Evolutionary conservation across 2,329 filamentous ascomycete genomes (phyloP), one percentile per base, ranked within the genome.

Genomic region (Acephala macrosclerotiorum): DNA sequence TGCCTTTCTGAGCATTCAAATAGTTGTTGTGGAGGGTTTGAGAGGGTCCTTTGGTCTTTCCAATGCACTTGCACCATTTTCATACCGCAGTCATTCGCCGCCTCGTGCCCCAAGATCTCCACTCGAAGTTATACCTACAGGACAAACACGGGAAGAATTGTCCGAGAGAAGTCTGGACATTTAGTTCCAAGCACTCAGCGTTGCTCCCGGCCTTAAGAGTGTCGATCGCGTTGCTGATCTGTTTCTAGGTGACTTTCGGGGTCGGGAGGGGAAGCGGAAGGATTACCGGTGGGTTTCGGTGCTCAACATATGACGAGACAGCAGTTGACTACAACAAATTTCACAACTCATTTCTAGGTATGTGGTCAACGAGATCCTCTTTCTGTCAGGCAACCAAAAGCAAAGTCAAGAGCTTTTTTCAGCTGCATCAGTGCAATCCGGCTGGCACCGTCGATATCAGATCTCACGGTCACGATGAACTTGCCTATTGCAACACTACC

Each of bases 401-500:
- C 25, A 53, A 53, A 26, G 25, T 53, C 45, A 18, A 53, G 25
- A 53, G 14, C 49, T 53, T 33, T 53, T 53, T 53, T 33, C 49
- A 53, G 49, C 49, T 53, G 49, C 49, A 53, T 26, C 49, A 29
- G 49, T 53, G 49, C 49, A 33, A 33, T 53, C 25, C 8, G 49
- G 26, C 49, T 53, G 49, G 25, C 25, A 14, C 49, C 49, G 49
- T 18, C 18, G 14, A 49, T 26, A 53, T 18, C 25, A 29, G 7
- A 53, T 53, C 49, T 53, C 33, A 25, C 55, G 16, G 33, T 36
- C 55, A 36, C 55, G 55, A 57, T 35, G 35, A 42, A 61, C 14
- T 47, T 51, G 38, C 53, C 58, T n/a, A 49, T 65, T 57, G 56
- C 63, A 20, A 49, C 63, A 18, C 47, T 65, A 26, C 63, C 63